These are phyloP conservation scores for Starmerella powellii DNA, from an alignment of 805 yeast species.

Conservation along the genomic window DNA sequence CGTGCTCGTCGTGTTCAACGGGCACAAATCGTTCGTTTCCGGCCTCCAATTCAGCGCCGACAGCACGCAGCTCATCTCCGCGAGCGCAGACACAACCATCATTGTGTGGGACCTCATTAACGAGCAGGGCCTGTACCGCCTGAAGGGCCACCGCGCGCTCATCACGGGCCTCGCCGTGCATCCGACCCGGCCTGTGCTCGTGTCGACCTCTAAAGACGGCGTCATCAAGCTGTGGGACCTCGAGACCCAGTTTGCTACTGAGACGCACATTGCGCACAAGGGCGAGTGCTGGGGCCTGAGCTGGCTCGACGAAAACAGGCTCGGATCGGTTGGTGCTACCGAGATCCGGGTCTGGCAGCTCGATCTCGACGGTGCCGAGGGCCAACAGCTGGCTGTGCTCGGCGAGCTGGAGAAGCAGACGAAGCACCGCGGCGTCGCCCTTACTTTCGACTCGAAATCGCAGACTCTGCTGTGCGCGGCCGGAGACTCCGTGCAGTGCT, in stretches of 20 bases:
- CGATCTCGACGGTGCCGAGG: conserved; percentile 44
- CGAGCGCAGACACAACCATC: conserved; percentile 71
- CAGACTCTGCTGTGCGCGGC: conserved; percentile 38
- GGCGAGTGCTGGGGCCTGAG: conserved; percentile 77
- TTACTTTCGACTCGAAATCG: conserved; percentile 4
- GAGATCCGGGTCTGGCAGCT: conserved; percentile 75
- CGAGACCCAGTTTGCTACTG: conserved; percentile 76
- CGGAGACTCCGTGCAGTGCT: conserved; percentile 69
- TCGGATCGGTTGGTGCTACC: conserved; percentile 69
- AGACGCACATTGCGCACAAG: conserved; percentile 85
- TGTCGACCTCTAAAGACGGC: conserved; percentile 81
- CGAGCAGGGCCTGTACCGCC: conserved; percentile 76
- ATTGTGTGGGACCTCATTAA: conserved; percentile 92
- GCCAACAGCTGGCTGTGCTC: conserved; percentile 40
- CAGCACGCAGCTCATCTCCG: conserved; percentile 79
- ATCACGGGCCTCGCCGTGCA: conserved; percentile 59
- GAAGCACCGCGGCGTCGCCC: conserved; percentile 19
- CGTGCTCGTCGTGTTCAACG: conserved; percentile 69
- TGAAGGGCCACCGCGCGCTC: conserved; percentile 80
- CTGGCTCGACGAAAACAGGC: conserved; percentile 32
- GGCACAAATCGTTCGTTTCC: conserved; percentile 79
- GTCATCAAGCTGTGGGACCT: conserved; percentile 88
- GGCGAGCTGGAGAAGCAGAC: conserved; percentile 60
- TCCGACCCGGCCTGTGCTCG: conserved; percentile 48
- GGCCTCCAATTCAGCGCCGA: conserved; percentile 56